phyloP scores from a whole-genome alignment of 2,329 filamentous ascomycete species.

The Sporothrix curviconia region DNA sequence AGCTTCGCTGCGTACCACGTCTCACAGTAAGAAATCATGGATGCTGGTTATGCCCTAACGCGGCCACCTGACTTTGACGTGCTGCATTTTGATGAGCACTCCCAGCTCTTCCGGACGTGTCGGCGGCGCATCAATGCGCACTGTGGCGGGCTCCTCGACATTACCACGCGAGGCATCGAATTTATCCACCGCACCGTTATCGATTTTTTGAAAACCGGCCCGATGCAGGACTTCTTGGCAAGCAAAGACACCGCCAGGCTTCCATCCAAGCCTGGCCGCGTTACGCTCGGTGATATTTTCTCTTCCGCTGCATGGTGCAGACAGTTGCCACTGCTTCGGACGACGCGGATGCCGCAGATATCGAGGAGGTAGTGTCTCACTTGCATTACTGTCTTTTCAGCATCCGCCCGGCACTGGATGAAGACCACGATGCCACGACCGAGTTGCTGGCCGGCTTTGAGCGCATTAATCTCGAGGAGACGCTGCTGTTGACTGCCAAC shows the following conservation, averaged over 20 bases:
- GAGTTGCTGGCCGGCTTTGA: neutral
- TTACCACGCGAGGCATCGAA: neutral
- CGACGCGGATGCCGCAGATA: neutral
- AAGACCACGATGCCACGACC: neutral
- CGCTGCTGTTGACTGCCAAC: neutral
- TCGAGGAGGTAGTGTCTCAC: too few species aligned
- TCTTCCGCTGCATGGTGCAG: neutral
- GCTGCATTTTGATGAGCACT: neutral
- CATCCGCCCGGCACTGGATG: neutral
- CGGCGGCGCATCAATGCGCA: neutral
- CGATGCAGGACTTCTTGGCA: neutral
- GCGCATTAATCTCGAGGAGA: neutral
- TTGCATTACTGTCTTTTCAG: neutral
- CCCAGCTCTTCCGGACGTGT: neutral
- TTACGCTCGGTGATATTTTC: neutral
- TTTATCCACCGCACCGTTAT: conserved; percentile 2
- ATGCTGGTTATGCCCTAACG: neutral
- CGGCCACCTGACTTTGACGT: conserved; percentile 62
- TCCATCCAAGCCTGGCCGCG: neutral
- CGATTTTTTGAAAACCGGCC: neutral
- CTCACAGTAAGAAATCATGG: neutral
- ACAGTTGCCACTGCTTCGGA: neutral
- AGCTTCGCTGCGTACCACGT: neutral
- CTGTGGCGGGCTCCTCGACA: neutral
- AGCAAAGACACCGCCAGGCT: neutral